These are phyloP conservation scores for Triangularia setosa DNA, from an alignment of 2,329 filamentous ascomycete species.

Conservation along the genomic window DNA sequence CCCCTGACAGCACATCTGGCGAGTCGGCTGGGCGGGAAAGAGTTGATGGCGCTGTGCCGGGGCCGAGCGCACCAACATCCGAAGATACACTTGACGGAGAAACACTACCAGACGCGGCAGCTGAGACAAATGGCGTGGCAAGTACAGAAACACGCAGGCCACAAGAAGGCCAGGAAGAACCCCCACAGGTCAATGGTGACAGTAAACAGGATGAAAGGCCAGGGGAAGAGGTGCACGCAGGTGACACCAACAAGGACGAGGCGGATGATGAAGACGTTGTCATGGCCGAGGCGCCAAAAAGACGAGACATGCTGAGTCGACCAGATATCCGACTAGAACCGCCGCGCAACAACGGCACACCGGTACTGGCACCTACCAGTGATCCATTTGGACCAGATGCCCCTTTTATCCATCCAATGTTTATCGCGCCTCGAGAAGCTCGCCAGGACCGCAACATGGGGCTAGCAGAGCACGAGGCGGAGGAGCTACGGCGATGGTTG, in stretches of 20 bases:
- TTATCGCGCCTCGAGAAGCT: slow-evolving; percentile 59
- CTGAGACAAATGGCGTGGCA: slow-evolving; percentile 1
- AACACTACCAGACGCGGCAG: slow-evolving; percentile 12
- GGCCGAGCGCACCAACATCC: not conserved
- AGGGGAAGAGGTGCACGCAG: not conserved
- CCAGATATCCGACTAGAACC: slow-evolving; percentile 5
- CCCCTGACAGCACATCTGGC: not conserved
- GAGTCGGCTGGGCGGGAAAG: not conserved
- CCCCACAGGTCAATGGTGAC: slow-evolving; percentile 6
- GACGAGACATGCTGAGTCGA: not conserved
- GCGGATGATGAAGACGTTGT: slow-evolving; percentile 13
- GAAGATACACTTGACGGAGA: slow-evolving; percentile 10
- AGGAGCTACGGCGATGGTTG: slow-evolving; percentile 70
- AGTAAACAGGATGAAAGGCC: not conserved
- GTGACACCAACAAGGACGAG: not conserved
- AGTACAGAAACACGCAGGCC: not conserved
- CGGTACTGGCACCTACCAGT: slow-evolving; percentile 12
- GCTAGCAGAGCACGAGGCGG: slow-evolving; percentile 69
- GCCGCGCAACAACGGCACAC: slow-evolving; percentile 2
- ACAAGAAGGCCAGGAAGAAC: not conserved
- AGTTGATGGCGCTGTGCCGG: not conserved
- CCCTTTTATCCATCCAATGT: slow-evolving; percentile 69
- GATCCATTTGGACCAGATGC: slow-evolving; percentile 32
- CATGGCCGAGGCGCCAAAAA: slow-evolving; percentile 18
- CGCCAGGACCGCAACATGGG: slow-evolving; percentile 67